phyloP scores from a whole-genome alignment of 1,284 basidiomycete species.

The Chalciporus piperatoides region DNA sequence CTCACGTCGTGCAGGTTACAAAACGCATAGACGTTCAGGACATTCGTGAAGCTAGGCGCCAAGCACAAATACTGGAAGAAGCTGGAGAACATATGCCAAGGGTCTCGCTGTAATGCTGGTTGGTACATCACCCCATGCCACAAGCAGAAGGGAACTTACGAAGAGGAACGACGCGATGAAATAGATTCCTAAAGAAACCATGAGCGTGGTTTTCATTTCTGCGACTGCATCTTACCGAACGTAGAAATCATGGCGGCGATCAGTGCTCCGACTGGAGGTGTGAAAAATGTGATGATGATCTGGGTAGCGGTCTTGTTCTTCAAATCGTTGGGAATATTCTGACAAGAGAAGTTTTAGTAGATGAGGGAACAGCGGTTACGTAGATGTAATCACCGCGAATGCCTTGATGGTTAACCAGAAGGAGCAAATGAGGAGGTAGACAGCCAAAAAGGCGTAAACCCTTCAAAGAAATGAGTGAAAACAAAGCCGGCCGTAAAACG shows the following conservation, averaged over 20 bases:
- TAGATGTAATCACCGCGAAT: slow-evolving; percentile 54
- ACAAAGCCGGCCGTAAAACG: background rate
- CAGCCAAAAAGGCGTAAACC: slow-evolving; percentile 74
- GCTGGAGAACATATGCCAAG: slow-evolving; percentile 98
- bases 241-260: slow-evolving; percentile 89
- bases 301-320: slow-evolving; percentile 45
- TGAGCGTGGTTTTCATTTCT: background rate
- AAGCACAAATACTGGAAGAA: slow-evolving; percentile 90
- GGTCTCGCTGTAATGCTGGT: slow-evolving; percentile 66
- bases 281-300: slow-evolving; percentile 59
- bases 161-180: slow-evolving; percentile 86
- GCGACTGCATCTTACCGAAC: slow-evolving; percentile 50
- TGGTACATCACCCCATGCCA: background rate
- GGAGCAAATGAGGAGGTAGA: slow-evolving; percentile 84
- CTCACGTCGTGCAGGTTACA: slow-evolving; percentile 89
- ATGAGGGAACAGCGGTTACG: background rate
- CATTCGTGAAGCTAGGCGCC: slow-evolving; percentile 90
- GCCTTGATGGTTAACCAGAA: slow-evolving; percentile 79
- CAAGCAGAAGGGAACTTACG: slow-evolving; percentile 45
- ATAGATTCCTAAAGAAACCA: slow-evolving; percentile 60
- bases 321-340: slow-evolving; percentile 57
- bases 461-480: slow-evolving; percentile 37
- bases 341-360: slow-evolving; percentile 6
- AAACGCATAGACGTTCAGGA: slow-evolving; percentile 95
- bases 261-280: slow-evolving; percentile 75